Conservation (phyloP, 164 flowering plant genomes). For the Vitis rupestris region DNA sequence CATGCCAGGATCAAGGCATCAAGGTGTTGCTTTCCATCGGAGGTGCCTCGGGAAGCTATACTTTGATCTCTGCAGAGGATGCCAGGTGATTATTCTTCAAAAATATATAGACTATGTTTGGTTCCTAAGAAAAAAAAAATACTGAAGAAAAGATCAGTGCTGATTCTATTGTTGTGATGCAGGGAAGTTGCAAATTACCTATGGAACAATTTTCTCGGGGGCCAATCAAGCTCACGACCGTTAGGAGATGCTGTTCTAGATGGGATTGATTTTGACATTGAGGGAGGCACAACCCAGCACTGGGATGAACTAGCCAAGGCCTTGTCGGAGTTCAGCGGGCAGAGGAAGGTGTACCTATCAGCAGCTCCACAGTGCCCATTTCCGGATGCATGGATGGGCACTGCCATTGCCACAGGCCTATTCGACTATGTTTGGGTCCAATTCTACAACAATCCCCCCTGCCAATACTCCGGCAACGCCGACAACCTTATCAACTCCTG, state of each 20-base stretch:
- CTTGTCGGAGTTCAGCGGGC: too few relatives aligned
- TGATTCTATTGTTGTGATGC: too few relatives aligned
- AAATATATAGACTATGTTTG: too few relatives aligned
- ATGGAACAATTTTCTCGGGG: too few relatives aligned
- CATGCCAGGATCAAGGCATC: constrained; percentile 24
- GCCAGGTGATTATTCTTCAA: background rate
- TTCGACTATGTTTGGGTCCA: constrained; percentile 24
- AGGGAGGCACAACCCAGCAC: too few relatives aligned
- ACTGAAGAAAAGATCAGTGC: too few relatives aligned
- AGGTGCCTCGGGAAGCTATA: constrained; percentile 3
- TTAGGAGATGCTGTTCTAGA: too few relatives aligned
- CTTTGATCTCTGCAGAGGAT: constrained; percentile 17
- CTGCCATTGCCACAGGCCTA: constrained; percentile 9
- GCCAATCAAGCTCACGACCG: too few relatives aligned
- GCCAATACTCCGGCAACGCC: constrained; percentile 5
- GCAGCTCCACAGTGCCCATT: background rate
- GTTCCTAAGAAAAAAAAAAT: background rate
- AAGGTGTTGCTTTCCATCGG: constrained; percentile 34
- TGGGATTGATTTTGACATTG: too few relatives aligned
- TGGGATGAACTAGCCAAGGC: too few relatives aligned
- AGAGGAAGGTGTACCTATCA: background rate
- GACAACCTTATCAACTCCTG: constrained; percentile 7
- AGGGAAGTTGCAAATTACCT: too few relatives aligned
- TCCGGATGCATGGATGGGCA: too few relatives aligned
- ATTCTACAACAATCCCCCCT: constrained; percentile 21